These are phyloP conservation scores for Clarkia xantiana DNA, from an alignment of 345 rosid species.

Conservation along the genomic window DNA sequence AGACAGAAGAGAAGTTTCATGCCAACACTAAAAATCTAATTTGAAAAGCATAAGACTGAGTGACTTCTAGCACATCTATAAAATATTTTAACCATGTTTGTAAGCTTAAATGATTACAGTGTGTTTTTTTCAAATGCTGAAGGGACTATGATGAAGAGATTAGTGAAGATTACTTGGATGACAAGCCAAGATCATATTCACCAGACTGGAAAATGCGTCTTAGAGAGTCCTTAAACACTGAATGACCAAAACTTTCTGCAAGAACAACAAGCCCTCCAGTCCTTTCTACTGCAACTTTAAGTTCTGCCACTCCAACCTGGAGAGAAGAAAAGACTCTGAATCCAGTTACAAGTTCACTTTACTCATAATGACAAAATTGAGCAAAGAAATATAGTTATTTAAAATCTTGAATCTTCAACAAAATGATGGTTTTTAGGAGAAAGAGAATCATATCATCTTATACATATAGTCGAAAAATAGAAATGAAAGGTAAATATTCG, in stretches of 20 bases:
- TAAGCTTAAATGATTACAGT: no score
- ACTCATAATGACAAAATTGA: no score
- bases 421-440: no score
- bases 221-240: constrained; percentile 81
- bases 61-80: no score
- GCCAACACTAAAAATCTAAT: no score
- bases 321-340: not conserved
- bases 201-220: constrained; percentile 59
- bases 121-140: not conserved
- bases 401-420: no score
- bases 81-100: no score
- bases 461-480: not conserved
- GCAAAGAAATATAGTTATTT: no score
- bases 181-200: constrained; percentile 69
- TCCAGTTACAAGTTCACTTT: not conserved
- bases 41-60: no score
- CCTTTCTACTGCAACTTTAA: constrained; percentile 82
- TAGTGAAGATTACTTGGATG: constrained; percentile 47
- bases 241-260: constrained; percentile 96
- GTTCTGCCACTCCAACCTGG: constrained; percentile 92
- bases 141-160: not conserved
- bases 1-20: no score
- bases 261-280: constrained; percentile 96
- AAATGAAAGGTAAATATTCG: not conserved
- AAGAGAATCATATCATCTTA: no score